These are phyloP conservation scores for Alternaria arborescens DNA, from an alignment of 2,329 filamentous ascomycete genomes.

Conservation along the genomic window DNA sequence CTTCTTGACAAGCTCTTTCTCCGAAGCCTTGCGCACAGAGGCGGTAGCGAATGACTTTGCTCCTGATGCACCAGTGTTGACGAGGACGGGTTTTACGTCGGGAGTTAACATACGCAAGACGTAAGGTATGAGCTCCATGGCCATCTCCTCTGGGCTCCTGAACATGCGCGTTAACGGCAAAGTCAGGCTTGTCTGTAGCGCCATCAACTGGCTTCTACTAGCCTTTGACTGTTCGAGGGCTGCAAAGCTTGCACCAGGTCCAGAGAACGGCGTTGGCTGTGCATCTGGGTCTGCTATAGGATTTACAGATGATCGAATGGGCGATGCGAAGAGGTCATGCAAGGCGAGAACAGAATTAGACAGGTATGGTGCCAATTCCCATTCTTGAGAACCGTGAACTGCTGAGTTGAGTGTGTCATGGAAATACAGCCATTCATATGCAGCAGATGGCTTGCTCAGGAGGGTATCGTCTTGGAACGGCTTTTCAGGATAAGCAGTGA, in stretches of 20 bases:
- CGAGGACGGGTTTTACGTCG: slow-evolving; percentile 88
- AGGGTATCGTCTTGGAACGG: slow-evolving; percentile 93
- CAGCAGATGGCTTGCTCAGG: slow-evolving; percentile 83
- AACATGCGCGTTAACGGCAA: slow-evolving; percentile 78
- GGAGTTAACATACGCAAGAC: slow-evolving; percentile 84
- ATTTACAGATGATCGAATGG: slow-evolving; percentile 53
- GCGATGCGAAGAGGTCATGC: slow-evolving; percentile 87
- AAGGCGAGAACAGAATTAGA: slow-evolving; percentile 88
- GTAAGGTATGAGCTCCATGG: slow-evolving; percentile 85
- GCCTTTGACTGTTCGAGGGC: slow-evolving; percentile 83
- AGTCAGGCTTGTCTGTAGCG: slow-evolving; percentile 75
- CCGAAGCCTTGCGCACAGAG: slow-evolving; percentile 85
- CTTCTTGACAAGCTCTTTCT: slow-evolving; percentile 80
- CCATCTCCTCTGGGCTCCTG: slow-evolving; percentile 78
- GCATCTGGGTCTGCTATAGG: slow-evolving; percentile 52
- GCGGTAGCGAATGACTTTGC: slow-evolving; percentile 66
- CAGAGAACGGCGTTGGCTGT: slow-evolving; percentile 75
- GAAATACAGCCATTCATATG: slow-evolving; percentile 96
- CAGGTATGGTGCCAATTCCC: slow-evolving; percentile 89
- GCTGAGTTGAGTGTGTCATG: slow-evolving; percentile 83
- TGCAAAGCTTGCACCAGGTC: slow-evolving; percentile 80
- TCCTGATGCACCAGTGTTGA: slow-evolving; percentile 65
- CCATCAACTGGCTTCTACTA: slow-evolving; percentile 76
- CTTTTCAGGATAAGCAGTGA: slow-evolving; percentile 83
- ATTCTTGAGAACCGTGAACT: slow-evolving; percentile 85